Percentiles rank a stretch among this genome's conserved stretches.
These are phyloP conservation scores for Teunomyces kruisii DNA, from an alignment of 805 yeast genomes.

Conservation along the genomic window DNA sequence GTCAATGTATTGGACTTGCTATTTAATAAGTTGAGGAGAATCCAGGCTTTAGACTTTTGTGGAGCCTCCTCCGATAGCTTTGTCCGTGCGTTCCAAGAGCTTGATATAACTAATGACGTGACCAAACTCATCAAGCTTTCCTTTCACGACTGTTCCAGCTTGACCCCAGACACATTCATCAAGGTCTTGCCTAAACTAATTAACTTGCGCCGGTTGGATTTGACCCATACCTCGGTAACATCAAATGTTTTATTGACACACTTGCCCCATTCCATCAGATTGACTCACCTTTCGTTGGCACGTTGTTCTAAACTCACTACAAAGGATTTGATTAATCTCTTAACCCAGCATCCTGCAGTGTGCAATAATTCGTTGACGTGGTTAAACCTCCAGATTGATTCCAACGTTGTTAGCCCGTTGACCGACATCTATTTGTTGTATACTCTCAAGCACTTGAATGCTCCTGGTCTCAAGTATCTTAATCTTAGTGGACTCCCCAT, in stretches of 20 bases:
- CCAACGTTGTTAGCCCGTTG: constrained; percentile 61
- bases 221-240: constrained; percentile 77
- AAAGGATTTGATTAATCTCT: constrained; percentile 65
- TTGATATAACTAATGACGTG: constrained; percentile 26
- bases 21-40: constrained; percentile 51
- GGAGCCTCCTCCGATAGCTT: constrained; percentile 75
- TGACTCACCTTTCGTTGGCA: constrained; percentile 70
- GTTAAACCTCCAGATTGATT: constrained; percentile 65
- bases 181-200: constrained; percentile 57
- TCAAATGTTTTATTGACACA: constrained; percentile 53
- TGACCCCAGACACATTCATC: constrained; percentile 56
- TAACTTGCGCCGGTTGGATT: constrained; percentile 65
- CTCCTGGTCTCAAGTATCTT: constrained; percentile 47
- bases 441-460: constrained; percentile 44
- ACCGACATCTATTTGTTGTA: constrained; percentile 48
- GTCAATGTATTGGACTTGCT: constrained; percentile 52
- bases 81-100: constrained; percentile 53
- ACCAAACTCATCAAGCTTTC: constrained; percentile 49
- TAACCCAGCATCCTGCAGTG: constrained; percentile 70
- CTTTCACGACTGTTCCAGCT: constrained; percentile 84
- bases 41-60: constrained; percentile 81
- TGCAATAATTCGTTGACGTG: constrained; percentile 51
- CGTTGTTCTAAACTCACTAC: constrained; percentile 64
- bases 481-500: constrained; percentile 69
- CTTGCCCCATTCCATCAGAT: constrained; percentile 55